These are phyloP conservation scores for Penicillium ochrochloron DNA, from an alignment of 495 filamentous ascomycete genomes.

Conservation along the genomic window DNA sequence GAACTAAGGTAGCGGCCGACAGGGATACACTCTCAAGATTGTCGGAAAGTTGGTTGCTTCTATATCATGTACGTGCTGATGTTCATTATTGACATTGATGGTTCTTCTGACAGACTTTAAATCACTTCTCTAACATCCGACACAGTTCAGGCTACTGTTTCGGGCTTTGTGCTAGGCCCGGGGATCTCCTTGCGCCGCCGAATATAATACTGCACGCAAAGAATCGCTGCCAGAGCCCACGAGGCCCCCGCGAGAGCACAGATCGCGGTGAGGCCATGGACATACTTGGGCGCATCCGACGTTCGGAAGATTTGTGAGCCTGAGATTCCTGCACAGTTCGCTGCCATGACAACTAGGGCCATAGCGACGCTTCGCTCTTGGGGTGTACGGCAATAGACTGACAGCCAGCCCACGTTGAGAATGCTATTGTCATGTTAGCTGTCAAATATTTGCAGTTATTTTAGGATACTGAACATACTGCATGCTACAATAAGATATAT, in stretches of 20 bases:
- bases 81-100: too few relatives aligned
- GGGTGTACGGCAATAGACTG: constrained; percentile 48
- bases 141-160: not conserved
- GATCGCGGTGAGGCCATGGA: constrained; percentile 45
- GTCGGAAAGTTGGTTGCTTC: too few relatives aligned
- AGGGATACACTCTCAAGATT: too few relatives aligned
- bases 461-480: constrained; percentile 40
- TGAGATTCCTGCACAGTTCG: constrained; percentile 56
- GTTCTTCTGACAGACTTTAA: too few relatives aligned
- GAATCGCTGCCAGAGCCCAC: constrained; percentile 31
- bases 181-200: constrained; percentile 16
- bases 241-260: constrained; percentile 38
- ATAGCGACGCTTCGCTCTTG: constrained; percentile 57
- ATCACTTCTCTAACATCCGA: too few relatives aligned
- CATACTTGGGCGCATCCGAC: constrained; percentile 55
- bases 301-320: constrained; percentile 60
- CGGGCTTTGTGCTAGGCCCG: not conserved
- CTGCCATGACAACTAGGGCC: constrained; percentile 61
- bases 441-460: not conserved
- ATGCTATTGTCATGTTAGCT: constrained; percentile 30
- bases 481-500: constrained; percentile 54
- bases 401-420: constrained; percentile 54
- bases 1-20: too few relatives aligned
- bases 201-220: constrained; percentile 31
- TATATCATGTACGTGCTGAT: too few relatives aligned